Evolutionary conservation across 495 filamentous ascomycete species (phyloP), one percentile per base, ranked within the genome.

Genomic region (Penicillium riverlandense): DNA sequence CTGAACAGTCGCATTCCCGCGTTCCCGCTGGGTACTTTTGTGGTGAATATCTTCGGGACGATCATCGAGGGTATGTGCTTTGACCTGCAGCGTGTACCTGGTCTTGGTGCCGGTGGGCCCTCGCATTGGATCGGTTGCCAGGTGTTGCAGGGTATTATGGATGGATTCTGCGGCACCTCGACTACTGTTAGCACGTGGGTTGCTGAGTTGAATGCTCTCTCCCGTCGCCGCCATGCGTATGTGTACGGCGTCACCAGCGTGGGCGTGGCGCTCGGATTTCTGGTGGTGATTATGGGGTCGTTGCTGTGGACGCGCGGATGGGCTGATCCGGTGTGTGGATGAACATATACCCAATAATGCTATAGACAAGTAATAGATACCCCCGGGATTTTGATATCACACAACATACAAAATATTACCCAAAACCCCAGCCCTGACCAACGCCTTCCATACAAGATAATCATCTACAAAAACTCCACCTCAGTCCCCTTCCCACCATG

Each of bases 121-220:
- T 40, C 47, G 39, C 50, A 53, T 27, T 48, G 57, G 59, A 75
- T 78, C 30, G 80, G 81, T 22, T 92, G 89, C 56, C 86, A 90
- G 71, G 80, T 95, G 3, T 59, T 95, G 50, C 83, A 87, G 57
- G 90, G 90, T 6, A 66, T 95, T 16, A 76, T 84, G 67, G 90
- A 96, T 70, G 91, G 91, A 38, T 94, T 96, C 54, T 96, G 90
- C 59, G 91, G 91, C 8, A 83, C 84, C 49, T 66, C 88, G 55
- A 96, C 90, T 9, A 97, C 91, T 8, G 79, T 97, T n/a, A 90
- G 84, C 53, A 96, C 90, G 6, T 96, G 89, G 88, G 85, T 92
- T 11, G 66, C 71, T 8, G 91, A 97, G 72, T 55, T 96, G 57
- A 78, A 79, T 47, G 80, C 77, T 3, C 55, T 95, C 58, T 61